Evolutionary conservation across 2,329 filamentous ascomycete species (phyloP).

Genomic region (Chrysoporthe cubensis): DNA sequence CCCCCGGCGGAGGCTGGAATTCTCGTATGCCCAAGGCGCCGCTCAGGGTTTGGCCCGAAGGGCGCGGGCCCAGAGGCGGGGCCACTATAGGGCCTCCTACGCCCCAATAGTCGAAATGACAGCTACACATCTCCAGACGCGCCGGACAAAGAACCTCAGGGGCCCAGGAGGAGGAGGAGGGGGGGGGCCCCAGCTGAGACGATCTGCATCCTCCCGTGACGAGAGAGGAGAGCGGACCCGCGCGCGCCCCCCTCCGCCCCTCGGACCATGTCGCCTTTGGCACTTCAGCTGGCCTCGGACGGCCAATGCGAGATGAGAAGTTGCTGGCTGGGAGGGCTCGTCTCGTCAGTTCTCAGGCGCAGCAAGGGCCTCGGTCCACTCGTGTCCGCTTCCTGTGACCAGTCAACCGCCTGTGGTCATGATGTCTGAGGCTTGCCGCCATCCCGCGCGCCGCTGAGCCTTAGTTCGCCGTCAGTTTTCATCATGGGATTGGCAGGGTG

Average conservation of each 20-base stretch:
- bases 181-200: not conserved
- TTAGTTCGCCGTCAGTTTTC: not conserved
- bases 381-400: not conserved
- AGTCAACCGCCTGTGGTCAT: not conserved
- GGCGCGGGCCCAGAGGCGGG: too few species aligned
- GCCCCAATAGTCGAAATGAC: not conserved
- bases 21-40: not conserved
- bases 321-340: not conserved
- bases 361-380: not conserved
- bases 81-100: not conserved
- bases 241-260: not conserved
- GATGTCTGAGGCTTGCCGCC: not conserved
- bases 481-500: not conserved
- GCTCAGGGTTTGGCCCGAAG: too few species aligned
- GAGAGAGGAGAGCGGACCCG: too few species aligned
- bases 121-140: not conserved
- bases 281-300: slow-evolving; percentile 2
- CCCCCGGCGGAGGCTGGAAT: not conserved
- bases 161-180: not conserved
- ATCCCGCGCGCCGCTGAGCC: not conserved
- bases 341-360: slow-evolving; percentile 17
- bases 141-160: slow-evolving; percentile 8
- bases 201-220: not conserved
- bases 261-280: not conserved
- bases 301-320: not conserved